Evolutionary conservation across 2,329 filamentous ascomycete genomes (phyloP), one percentile per base, ranked within the genome.

Genomic region (Aspergillus sp.): DNA sequence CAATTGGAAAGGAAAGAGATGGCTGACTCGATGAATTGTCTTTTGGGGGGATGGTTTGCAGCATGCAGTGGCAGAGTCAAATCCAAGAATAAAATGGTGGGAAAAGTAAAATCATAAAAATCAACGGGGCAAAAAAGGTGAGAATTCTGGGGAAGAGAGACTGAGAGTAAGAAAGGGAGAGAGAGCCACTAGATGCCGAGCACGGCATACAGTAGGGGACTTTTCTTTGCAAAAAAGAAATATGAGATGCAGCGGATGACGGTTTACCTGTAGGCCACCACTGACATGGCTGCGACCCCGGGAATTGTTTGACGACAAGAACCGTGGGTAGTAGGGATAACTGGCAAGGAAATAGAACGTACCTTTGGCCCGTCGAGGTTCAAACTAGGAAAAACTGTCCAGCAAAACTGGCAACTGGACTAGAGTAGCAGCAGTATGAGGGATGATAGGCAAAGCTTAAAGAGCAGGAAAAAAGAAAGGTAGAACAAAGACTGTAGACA

Each of bases 31-130:
- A 44, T 44, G 17, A 44, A 23, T 17, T 21, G 41, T 36, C 41
- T 48, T 48, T 54, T 58, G 57, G 50, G 61, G 61, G 47, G 51
- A 67, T 68, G 64, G 65, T 68, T 65, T 67, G 66, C 66, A 68
- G 64, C 51, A 44, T 63, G 64, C 62, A 66, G 61, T 50, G n/a
- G 32, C 47, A 13, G 47, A 59, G 44, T 41, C 11, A 47, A 27
- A 48, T 17, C 42, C 25, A 56, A 32, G 17, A 42, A 42, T 50
- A 19, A 38, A 52, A 32, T 17, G 10, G 39, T 8, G 39, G 17
- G 3, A 17, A 42, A 42, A 19, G 27, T 15, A 52, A 51, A 52
- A 30, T 21, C 23, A 49, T 27, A 10, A 23, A 23, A 52, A 17
- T 13, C 25, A 25, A 47, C 10, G 19, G 17, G 19, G 4, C 32